Conservation (phyloP, 495 filamentous ascomycete genomes). For the Filosporella fistucella region DNA sequence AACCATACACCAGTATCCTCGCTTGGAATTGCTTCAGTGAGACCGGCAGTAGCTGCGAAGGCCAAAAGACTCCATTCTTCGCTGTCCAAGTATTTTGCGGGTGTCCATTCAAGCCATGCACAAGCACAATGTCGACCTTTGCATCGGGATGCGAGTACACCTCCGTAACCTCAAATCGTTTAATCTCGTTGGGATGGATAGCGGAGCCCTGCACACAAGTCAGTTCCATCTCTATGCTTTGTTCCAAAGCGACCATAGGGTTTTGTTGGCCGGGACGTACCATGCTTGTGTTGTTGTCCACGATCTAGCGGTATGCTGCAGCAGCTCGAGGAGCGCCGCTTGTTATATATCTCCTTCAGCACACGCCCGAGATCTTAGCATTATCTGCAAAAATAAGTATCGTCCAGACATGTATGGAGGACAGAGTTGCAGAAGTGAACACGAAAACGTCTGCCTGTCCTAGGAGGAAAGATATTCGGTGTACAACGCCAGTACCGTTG, state of each 20-base stretch:
- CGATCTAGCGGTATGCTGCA: no score
- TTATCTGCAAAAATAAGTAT: no score
- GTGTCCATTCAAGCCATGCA: constrained; percentile 81
- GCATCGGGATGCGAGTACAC: constrained; percentile 58
- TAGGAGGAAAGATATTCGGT: no score
- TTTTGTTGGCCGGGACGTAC: constrained; percentile 10
- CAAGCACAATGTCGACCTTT: constrained; percentile 66
- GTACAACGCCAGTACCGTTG: no score
- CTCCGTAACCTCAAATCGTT: constrained; percentile 64
- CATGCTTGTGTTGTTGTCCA: constrained; percentile 17
- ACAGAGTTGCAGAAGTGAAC: no score
- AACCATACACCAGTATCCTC: constrained; percentile 77
- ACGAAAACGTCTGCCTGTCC: constrained; percentile 13
- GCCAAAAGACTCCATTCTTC: constrained; percentile 67
- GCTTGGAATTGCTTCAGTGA: constrained; percentile 48
- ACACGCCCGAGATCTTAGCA: no score
- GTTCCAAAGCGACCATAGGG: no score
- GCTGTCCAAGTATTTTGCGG: constrained; percentile 73
- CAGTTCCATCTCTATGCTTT: no score
- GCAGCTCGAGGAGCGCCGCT: no score
- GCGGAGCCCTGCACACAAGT: constrained; percentile 24
- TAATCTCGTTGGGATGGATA: constrained; percentile 48
- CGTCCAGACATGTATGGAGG: no score
- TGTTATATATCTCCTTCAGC: no score
- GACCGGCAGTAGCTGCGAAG: constrained; percentile 64